Evolutionary conservation across 169 alveolate genomes (phyloP), one percentile per base, ranked within the genome.

Genomic region (Plasmodium malariae): DNA sequence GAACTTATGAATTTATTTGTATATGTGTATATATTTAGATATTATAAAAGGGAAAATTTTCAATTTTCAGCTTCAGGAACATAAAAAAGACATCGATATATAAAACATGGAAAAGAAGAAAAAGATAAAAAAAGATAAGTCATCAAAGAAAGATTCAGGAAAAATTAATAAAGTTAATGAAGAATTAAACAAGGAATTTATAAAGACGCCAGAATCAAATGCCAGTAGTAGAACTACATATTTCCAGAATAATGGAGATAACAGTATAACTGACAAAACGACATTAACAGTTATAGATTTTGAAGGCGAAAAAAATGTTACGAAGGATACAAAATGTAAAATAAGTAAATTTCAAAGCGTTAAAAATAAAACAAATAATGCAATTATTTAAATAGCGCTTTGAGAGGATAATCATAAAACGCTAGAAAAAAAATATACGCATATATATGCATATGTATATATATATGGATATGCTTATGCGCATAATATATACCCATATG

Each of bases 71-170:
- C 17, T 17, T 21, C 48, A 37, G 19, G 48, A 26, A 36, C 1
- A 57, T 26, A 26, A 28, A 24, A 45, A 28, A 70, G 37, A 70
- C 67, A 32, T 70, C 4, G 36, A 45, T 6, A 72, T 28, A 51
- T 32, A 54, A 54, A 72, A 74, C 11, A 74, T 74, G 71, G 88
- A 74, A 36, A 59, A 40, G 14, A 67, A 51, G 43, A 74, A 57
- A 60, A 60, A 74, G 51, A 43, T 40, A 24, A 62, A 62, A 45
- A 54, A 67, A 4, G 21, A 67, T 4, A 40, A 36, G 11, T n/a
- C 36, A 45, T 12, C 34, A 7, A 60, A 74, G 14, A 74, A 62
- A 37, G 49, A 51, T 21, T 21, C 14, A 49, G 12, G 34, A 4
- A 74, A 74, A 65, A 34, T 45, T 2, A 28, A 40, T 51, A 74